These are phyloP conservation scores for Lyophyllum atratum DNA, from an alignment of 768 basidiomycete species.

Conservation along the genomic window DNA sequence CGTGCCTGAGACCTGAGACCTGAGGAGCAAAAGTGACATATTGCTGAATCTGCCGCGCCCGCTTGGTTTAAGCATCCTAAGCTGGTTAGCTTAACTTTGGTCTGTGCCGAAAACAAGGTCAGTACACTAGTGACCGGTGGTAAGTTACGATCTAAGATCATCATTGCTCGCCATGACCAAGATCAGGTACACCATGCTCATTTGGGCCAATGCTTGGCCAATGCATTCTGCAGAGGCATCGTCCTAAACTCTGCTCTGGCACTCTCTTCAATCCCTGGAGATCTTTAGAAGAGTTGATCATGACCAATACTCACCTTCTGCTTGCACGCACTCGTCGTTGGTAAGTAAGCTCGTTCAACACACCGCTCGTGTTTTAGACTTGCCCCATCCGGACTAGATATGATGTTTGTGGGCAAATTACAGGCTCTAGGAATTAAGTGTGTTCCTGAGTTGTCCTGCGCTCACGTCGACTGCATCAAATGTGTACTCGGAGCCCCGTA, in stretches of 20 bases:
- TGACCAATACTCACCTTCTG: background rate
- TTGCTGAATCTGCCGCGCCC: constrained; percentile 5
- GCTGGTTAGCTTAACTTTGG: constrained; percentile 17
- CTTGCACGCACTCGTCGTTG: background rate
- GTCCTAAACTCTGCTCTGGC: background rate
- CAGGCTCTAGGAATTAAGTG: background rate
- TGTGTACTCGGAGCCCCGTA: constrained; percentile 5
- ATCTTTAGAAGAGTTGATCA: too few relatives aligned
- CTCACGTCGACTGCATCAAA: constrained; percentile 5
- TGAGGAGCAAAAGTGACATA: constrained; percentile 14
- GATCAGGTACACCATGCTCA: constrained; percentile 11
- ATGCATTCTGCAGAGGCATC: background rate
- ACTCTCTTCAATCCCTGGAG: too few relatives aligned
- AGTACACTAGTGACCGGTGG: constrained; percentile 12
- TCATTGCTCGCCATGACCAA: constrained; percentile 6
- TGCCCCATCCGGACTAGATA: constrained; percentile 11
- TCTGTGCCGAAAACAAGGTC: constrained; percentile 3
- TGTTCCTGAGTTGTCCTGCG: constrained; percentile 12
- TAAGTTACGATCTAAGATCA: constrained; percentile 18
- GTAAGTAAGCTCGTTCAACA: background rate
- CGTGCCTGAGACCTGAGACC: constrained; percentile 14
- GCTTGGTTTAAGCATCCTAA: constrained; percentile 14
- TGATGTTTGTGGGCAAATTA: background rate
- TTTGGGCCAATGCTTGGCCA: background rate
- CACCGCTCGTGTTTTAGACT: background rate